phyloP scores from a whole-genome alignment of 306 rosid genomes.

The Corylus americana region DNA sequence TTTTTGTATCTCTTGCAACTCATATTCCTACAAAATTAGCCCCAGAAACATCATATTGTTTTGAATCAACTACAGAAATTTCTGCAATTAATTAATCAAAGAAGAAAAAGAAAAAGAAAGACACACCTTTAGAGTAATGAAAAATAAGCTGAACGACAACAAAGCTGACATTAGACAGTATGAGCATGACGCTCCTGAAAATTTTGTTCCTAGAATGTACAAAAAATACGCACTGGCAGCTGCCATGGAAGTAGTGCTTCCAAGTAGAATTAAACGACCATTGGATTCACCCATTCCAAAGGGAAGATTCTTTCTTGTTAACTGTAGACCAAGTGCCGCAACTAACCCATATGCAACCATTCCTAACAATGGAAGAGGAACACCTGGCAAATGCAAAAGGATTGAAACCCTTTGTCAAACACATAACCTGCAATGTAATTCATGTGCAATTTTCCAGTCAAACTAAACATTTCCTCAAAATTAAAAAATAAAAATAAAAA shows the following conservation, averaged over 20 bases:
- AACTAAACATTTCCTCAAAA: not conserved
- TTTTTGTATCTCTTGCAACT: constrained; percentile 55
- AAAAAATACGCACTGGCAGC: constrained; percentile 80
- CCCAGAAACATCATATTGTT: not conserved
- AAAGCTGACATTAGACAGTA: constrained; percentile 76
- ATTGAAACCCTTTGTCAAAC: constrained; percentile 44
- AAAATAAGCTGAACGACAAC: constrained; percentile 72
- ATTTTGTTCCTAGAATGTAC: constrained; percentile 64
- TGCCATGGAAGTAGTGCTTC: constrained; percentile 79
- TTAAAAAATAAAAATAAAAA: not conserved
- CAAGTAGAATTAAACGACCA: constrained; percentile 59
- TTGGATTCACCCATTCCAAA: constrained; percentile 56
- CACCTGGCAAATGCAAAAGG: constrained; percentile 55
- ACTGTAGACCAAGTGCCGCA: constrained; percentile 56
- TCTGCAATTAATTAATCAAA: not conserved
- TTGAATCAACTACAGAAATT: not conserved
- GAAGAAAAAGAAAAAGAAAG: not conserved
- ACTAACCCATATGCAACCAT: constrained; percentile 72
- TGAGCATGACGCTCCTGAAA: constrained; percentile 64
- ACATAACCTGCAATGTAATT: constrained; percentile 30
- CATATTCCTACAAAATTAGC: constrained; percentile 54
- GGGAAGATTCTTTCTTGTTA: constrained; percentile 47
- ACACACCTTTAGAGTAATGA: constrained; percentile 53
- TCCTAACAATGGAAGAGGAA: constrained; percentile 84
- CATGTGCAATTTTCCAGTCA: constrained; percentile 21